Conservation (phyloP, 1,284 basidiomycete species). For the Cystobasidium slooffiae region DNA sequence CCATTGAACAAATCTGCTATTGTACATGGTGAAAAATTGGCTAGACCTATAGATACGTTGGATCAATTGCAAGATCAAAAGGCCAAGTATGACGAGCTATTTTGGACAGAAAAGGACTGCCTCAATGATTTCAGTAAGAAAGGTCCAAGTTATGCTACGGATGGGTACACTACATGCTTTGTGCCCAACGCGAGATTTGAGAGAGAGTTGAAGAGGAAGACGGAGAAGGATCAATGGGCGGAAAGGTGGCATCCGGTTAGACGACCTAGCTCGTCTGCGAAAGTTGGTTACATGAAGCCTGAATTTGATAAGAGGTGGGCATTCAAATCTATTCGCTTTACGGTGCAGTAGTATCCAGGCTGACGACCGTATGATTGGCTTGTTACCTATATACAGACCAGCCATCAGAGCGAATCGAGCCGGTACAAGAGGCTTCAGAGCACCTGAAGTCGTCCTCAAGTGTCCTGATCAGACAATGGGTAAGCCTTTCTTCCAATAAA, state of each 20-base stretch:
- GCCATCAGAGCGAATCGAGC: conserved; percentile 93
- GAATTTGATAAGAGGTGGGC: conserved; percentile 58
- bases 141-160: background rate
- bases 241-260: conserved; percentile 33
- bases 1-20: background rate
- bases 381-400: conserved; percentile 59
- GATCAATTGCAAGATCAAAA: conserved; percentile 19
- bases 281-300: conserved; percentile 57
- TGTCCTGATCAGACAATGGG: conserved; percentile 92
- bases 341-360: no score
- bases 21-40: conserved; percentile 27
- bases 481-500: conserved; percentile 57
- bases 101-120: background rate
- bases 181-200: conserved; percentile 24
- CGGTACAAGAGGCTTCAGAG: conserved; percentile 93
- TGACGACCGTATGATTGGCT: no score
- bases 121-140: background rate
- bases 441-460: conserved; percentile 94
- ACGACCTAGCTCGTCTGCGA: conserved; percentile 16
- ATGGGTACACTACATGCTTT: conserved; percentile 8
- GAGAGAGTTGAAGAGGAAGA: conserved; percentile 24
- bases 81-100: conserved; percentile 6
- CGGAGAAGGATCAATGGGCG: conserved; percentile 26
- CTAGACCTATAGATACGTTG: conserved; percentile 20
- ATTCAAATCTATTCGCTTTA: no score